phyloP scores from a whole-genome alignment of 2,329 filamentous ascomycete species.

The Curvularia lunata region DNA sequence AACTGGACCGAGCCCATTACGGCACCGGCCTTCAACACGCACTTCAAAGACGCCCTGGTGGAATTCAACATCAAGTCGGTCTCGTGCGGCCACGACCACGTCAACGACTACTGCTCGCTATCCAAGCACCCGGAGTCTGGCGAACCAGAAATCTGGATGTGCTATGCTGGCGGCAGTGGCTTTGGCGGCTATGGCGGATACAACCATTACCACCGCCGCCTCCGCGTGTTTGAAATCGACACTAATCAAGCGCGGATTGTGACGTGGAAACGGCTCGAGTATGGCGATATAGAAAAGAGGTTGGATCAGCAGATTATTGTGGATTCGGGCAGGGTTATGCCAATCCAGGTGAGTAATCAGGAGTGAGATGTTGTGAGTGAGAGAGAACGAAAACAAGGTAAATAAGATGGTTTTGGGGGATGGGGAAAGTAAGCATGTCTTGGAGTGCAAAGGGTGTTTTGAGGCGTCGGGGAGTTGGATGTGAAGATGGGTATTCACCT shows the following conservation, averaged over 20 bases:
- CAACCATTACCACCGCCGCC: constrained; percentile 78
- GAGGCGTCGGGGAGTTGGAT: too few relatives aligned
- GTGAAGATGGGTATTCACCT: too few relatives aligned
- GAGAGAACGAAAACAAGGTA: not conserved
- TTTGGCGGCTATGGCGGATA: constrained; percentile 97
- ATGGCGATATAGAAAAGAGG: constrained; percentile 59
- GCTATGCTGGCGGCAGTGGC: constrained; percentile 88
- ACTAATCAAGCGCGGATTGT: constrained; percentile 86
- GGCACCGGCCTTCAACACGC: constrained; percentile 85
- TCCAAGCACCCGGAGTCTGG: constrained; percentile 53
- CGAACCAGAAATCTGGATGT: constrained; percentile 83
- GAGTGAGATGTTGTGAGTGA: not conserved
- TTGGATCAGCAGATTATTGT: constrained; percentile 68
- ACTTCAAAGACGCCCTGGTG: constrained; percentile 89
- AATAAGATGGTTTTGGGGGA: too few relatives aligned
- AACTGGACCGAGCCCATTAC: constrained; percentile 83
- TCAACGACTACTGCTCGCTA: constrained; percentile 93
- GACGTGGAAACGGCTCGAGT: constrained; percentile 91
- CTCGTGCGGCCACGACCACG: constrained; percentile 94
- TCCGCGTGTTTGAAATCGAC: constrained; percentile 91
- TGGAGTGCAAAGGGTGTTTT: too few relatives aligned
- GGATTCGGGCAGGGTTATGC: constrained; percentile 60
- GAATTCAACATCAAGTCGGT: constrained; percentile 86
- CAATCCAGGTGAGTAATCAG: constrained; percentile 17
- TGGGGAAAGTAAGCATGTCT: too few relatives aligned